Percentiles rank a stretch among this genome's conserved stretches.
Evolutionary conservation across 2,329 filamentous ascomycete genomes (phyloP).

Genomic region (Trichophyton simii): DNA sequence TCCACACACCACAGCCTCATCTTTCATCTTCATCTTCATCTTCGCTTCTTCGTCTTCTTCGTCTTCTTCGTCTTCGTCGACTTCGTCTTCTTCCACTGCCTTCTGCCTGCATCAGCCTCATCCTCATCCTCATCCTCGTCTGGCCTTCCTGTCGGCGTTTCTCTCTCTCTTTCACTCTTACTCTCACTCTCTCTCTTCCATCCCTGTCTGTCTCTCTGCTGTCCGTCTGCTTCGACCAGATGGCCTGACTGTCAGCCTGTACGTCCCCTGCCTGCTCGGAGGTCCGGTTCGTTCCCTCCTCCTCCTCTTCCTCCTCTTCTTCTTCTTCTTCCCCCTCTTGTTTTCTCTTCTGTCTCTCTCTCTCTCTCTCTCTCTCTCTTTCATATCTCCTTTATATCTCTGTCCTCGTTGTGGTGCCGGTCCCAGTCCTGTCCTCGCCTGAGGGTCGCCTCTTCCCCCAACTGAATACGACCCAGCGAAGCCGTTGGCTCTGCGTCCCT

Average conservation of each 20-base stretch:
- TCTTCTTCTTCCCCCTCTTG: neutral
- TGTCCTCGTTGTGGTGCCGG: too few relatives aligned
- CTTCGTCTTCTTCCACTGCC: neutral
- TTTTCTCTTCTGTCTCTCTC: neutral
- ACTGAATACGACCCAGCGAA: too few relatives aligned
- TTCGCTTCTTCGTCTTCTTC: neutral
- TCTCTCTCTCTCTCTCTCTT: neutral
- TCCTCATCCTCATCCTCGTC: neutral
- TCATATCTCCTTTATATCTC: neutral
- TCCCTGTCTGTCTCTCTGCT: neutral
- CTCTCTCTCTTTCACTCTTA: too few relatives aligned
- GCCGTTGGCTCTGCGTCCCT: too few relatives aligned
- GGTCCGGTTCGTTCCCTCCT: neutral
- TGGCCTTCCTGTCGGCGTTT: neutral
- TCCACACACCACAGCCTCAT: slow-evolving; percentile 7
- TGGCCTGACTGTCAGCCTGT: neutral
- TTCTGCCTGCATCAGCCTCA: neutral
- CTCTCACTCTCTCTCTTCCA: neutral
- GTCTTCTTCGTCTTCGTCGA: too few relatives aligned
- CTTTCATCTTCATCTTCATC: neutral
- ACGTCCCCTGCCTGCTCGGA: neutral
- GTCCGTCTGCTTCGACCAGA: neutral
- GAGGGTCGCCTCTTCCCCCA: too few relatives aligned
- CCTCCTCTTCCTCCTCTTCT: neutral
- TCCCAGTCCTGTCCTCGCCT: too few relatives aligned